Percentiles rank a stretch among this genome's conserved stretches.
These are phyloP conservation scores for Pythium pyrilobum DNA, from an alignment of 352 stramenopile species.

Conservation along the genomic window DNA sequence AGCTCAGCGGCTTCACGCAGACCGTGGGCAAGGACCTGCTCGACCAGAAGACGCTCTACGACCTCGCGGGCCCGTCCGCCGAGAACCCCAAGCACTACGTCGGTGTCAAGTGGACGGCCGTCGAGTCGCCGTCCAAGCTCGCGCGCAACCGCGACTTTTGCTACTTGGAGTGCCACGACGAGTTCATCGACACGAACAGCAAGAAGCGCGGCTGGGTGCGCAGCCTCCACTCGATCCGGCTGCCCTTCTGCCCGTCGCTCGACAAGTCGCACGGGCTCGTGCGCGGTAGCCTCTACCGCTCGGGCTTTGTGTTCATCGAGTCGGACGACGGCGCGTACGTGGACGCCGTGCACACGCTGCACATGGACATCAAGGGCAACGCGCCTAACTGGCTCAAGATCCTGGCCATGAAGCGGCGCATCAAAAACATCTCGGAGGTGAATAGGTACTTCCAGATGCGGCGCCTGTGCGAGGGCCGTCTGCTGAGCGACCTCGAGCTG, in stretches of 20 bases:
- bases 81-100: conserved; percentile 84
- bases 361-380: conserved; percentile 79
- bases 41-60: conserved; percentile 72
- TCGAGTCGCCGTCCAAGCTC: conserved; percentile 72
- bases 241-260: conserved; percentile 63
- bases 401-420: conserved; percentile 65
- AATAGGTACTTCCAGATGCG: conserved; percentile 67
- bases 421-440: conserved; percentile 67
- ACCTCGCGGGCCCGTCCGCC: conserved; percentile 46
- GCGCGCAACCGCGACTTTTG: conserved; percentile 78
- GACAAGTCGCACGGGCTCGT: conserved; percentile 54
- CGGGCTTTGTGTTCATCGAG: conserved; percentile 77
- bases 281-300: conserved; percentile 69
- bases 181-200: conserved; percentile 74
- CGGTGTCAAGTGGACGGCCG: conserved; percentile 75
- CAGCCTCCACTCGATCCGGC: conserved; percentile 71
- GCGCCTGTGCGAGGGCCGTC: conserved; percentile 36
- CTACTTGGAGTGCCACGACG: conserved; percentile 80
- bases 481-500: conserved; percentile 59
- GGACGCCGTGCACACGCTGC: conserved; percentile 68
- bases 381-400: conserved; percentile 76
- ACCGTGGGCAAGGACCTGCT: conserved; percentile 73
- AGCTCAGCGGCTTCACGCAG: conserved; percentile 61
- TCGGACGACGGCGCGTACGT: conserved; percentile 41
- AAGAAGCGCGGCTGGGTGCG: conserved; percentile 70